These are phyloP conservation scores for Edaphochlamys debaryana DNA, from an alignment of 139 green algal genomes.

Conservation along the genomic window DNA sequence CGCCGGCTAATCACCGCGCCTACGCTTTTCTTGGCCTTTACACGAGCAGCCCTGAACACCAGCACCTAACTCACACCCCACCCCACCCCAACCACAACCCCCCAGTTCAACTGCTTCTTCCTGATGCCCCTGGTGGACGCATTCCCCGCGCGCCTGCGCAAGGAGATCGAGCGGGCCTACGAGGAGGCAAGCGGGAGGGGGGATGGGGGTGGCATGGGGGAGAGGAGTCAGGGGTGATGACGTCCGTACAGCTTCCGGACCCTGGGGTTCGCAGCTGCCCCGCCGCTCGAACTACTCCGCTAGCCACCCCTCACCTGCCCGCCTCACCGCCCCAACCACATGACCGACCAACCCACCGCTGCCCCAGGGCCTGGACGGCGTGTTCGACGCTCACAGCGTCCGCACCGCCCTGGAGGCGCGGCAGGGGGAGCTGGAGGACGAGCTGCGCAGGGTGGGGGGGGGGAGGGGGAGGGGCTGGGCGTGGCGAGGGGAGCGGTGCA, in stretches of 20 bases:
- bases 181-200: slow-evolving; percentile 62
- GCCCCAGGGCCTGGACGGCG: slow-evolving; percentile 74
- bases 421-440: slow-evolving; percentile 63
- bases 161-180: slow-evolving; percentile 89
- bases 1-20: no score
- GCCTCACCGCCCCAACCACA: no score
- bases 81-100: no score
- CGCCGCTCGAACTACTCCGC: no score
- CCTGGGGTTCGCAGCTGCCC: no score
- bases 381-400: slow-evolving; percentile 89
- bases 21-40: no score
- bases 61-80: no score
- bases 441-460: slow-evolving; percentile 52
- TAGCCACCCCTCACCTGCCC: no score
- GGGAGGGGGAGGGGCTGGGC: background rate
- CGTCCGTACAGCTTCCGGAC: no score
- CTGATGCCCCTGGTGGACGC: slow-evolving; percentile 95
- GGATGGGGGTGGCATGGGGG: no score
- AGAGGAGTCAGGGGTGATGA: background rate
- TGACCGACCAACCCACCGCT: no score
- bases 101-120: slow-evolving; percentile 99
- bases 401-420: slow-evolving; percentile 72
- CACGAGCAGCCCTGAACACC: no score
- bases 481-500: background rate
- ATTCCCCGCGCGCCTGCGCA: slow-evolving; percentile 84